Base-by-base conservation (phyloP, 495 filamentous ascomycete species). In the Clohesyomyces aquaticus region DNA sequence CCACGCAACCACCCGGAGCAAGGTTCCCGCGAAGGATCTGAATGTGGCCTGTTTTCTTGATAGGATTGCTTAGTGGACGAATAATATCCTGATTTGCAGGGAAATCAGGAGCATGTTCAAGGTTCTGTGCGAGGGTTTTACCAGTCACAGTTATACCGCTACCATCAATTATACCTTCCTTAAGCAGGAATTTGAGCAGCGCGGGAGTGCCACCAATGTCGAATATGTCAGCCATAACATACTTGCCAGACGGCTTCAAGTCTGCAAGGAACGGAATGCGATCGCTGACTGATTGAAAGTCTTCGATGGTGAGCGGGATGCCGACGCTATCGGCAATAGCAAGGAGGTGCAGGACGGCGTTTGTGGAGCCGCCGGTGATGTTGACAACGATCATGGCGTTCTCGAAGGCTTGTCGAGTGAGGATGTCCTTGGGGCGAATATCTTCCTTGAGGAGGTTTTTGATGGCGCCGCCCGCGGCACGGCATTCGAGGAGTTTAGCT, bases 341-440 rank as follows among this genome's bases (percentile, higher is more conserved):
- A 73, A 98, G 93, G 46, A 98, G 79, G 77, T 98, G 94, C 19
- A 98, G 86, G 38, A 98, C 94, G 43, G 95, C 94, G 76, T 98
- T 98, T 61, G 94, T 98, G 49, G 91, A 96, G 57, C 94, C 94
- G 47, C 94, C 94, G 10, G 92, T 93, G 69, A 98, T 93, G 81
- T 90, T 96, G 67, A 96, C 87, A 4, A 98, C 78, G 10, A 93
- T 83, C 94, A 98, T 98, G 71, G 94, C 94, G 71, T 98, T 91
- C 76, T 98, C 94, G 70, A 98, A 93, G 3, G 95, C 91, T 74
- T 91, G 81, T 25, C 91, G 86, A 3, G 94, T 98, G 65, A 98
- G 74, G 75, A 98, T 94, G 72, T 98, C 95, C 9, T 80, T 80
- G 1, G 94, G 94, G 58, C 87, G 81, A 76, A 98, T 95, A 68